Conservation (phyloP, 1,139 yeast species). For the Sugiyamaella japonica region DNA sequence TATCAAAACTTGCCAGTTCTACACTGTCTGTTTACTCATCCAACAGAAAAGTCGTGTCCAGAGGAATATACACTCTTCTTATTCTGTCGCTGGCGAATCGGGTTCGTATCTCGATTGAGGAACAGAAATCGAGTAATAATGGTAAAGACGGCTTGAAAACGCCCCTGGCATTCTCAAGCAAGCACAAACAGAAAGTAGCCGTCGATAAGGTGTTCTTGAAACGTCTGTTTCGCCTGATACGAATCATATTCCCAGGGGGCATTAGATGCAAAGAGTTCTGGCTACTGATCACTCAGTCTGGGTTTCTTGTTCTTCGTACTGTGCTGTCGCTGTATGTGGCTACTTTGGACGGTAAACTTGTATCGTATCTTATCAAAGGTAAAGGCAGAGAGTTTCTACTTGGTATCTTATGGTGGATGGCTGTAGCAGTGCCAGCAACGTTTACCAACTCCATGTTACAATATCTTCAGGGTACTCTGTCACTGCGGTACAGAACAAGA, state of each 20-base stretch:
- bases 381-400: constrained; percentile 63
- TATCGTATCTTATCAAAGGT: constrained; percentile 77
- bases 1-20: constrained; percentile 25
- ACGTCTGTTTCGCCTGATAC: constrained; percentile 36
- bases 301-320: constrained; percentile 66
- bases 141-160: constrained; percentile 10
- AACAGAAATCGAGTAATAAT: constrained; percentile 21
- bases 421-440: constrained; percentile 84
- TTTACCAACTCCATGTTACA: constrained; percentile 71
- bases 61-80: constrained; percentile 33
- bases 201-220: constrained; percentile 39
- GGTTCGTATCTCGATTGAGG: constrained; percentile 28
- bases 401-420: constrained; percentile 75
- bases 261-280: constrained; percentile 39
- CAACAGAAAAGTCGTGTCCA: constrained; percentile 33
- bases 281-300: constrained; percentile 57
- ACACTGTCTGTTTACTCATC: constrained; percentile 26
- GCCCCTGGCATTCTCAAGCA: constrained; percentile 17
- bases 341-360: constrained; percentile 79
- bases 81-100: constrained; percentile 30
- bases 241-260: constrained; percentile 43
- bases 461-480: constrained; percentile 68
- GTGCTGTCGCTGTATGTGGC: constrained; percentile 80
- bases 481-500: constrained; percentile 64
- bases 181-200: constrained; percentile 33